phyloP scores from a whole-genome alignment of 2,329 filamentous ascomycete species.

The Teratosphaeria gauchensis region DNA sequence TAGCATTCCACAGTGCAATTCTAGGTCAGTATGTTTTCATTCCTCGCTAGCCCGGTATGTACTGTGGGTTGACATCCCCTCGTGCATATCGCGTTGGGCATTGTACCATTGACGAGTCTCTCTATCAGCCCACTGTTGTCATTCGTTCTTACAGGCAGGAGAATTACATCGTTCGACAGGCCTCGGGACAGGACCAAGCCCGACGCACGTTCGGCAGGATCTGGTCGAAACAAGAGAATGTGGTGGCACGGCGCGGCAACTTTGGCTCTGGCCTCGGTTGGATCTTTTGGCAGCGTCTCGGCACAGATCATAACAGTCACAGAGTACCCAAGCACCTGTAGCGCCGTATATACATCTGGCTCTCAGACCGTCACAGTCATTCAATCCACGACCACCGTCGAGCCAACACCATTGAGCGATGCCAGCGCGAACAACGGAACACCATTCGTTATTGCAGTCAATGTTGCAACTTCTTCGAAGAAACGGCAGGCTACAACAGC shows the following conservation, averaged over 20 bases:
- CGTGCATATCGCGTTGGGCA: neutral
- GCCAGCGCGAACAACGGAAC: constrained; percentile 20
- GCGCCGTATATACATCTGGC: constrained; percentile 15
- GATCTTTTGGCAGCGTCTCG: constrained; percentile 5
- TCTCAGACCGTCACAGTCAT: constrained; percentile 14
- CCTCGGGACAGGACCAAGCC: neutral
- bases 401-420: constrained; percentile 19
- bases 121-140: neutral
- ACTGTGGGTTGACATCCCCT: neutral
- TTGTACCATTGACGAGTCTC: neutral
- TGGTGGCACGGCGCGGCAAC: constrained; percentile 5
- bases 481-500: constrained; percentile 16
- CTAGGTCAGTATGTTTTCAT: constrained; percentile 3
- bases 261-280: constrained; percentile 5
- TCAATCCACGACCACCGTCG: constrained; percentile 21
- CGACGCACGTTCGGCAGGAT: neutral
- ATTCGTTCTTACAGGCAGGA: neutral
- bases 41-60: constrained; percentile 1
- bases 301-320: constrained; percentile 17
- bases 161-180: neutral
- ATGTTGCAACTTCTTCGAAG: constrained; percentile 4
- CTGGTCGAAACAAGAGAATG: neutral
- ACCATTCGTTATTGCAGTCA: constrained; percentile 22
- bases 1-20: neutral
- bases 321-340: constrained; percentile 16